Conservation (phyloP, 805 yeast species). For the Ogataea minuta region DNA sequence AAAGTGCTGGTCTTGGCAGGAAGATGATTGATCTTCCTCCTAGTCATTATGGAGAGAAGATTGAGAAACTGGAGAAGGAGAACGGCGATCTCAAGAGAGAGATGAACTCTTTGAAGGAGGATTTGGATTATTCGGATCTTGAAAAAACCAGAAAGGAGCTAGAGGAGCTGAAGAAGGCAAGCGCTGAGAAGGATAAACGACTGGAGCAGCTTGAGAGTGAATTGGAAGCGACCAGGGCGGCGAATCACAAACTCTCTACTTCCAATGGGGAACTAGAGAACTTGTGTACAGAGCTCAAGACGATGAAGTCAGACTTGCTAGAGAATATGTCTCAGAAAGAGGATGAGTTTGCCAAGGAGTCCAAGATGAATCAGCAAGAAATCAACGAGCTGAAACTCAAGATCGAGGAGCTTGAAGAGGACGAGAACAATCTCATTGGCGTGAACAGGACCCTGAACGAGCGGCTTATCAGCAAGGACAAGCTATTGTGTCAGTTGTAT, state of each 20-base stretch:
- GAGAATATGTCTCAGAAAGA: constrained; percentile 70
- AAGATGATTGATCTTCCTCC: constrained; percentile 30
- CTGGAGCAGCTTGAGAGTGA: constrained; percentile 14
- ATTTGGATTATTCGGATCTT: constrained; percentile 14
- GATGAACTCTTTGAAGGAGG: constrained; percentile 14
- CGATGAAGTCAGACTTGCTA: constrained; percentile 59
- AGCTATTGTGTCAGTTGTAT: constrained; percentile 21
- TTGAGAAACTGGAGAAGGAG: constrained; percentile 23
- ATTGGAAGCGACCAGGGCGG: constrained; percentile 3
- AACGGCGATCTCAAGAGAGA: constrained; percentile 23
- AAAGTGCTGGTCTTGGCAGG: constrained; percentile 21
- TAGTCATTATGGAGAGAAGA: constrained; percentile 27
- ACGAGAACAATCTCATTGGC: constrained; percentile 40
- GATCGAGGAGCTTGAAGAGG: constrained; percentile 50
- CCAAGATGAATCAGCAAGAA: constrained; percentile 48
- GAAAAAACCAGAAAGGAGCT: constrained; percentile 17
- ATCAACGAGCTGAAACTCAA: constrained; percentile 43
- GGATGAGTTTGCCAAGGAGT: constrained; percentile 53
- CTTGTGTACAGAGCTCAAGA: constrained; percentile 28
- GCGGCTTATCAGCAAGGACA: constrained; percentile 26
- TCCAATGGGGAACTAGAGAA: constrained; percentile 16
- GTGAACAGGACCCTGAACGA: constrained; percentile 39
- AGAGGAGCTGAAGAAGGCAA: constrained; percentile 15
- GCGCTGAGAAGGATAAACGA: constrained; percentile 17
- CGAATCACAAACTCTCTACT: constrained; percentile 11